phyloP scores from a whole-genome alignment of 495 filamentous ascomycete species.

The Penicillium paradoxum region DNA sequence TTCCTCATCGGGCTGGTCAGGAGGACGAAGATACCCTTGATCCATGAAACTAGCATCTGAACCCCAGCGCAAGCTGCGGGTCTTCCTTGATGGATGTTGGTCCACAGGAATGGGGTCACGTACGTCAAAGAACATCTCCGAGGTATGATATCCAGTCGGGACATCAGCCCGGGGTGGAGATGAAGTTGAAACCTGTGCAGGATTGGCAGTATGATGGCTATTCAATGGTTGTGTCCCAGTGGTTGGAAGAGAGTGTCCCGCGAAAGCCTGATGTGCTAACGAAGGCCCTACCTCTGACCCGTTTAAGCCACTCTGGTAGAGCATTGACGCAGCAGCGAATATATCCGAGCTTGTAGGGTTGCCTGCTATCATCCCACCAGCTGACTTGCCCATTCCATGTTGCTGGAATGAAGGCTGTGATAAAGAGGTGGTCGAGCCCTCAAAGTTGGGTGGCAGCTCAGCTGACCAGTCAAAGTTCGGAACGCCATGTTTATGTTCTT shows the following conservation, averaged over 20 bases:
- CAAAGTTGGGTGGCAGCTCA: constrained; percentile 55
- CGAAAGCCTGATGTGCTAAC: constrained; percentile 30
- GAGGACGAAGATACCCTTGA: constrained; percentile 51
- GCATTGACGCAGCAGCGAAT: constrained; percentile 47
- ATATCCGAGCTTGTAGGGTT: constrained; percentile 38
- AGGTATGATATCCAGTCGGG: constrained; percentile 38
- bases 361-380: constrained; percentile 17
- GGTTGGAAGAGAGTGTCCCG: constrained; percentile 21
- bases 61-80: constrained; percentile 54
- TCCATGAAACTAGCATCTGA: constrained; percentile 59
- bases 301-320: constrained; percentile 37
- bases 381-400: constrained; percentile 23
- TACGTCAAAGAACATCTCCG: constrained; percentile 44
- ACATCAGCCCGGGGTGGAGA: constrained; percentile 21
- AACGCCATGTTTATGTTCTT: constrained; percentile 42
- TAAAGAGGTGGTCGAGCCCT: constrained; percentile 58
- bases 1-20: constrained; percentile 52
- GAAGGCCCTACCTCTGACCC: constrained; percentile 26
- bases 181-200: constrained; percentile 10
- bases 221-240: constrained; percentile 18
- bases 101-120: constrained; percentile 37
- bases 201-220: constrained; percentile 17
- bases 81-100: constrained; percentile 36
- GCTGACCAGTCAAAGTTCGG: constrained; percentile 49
- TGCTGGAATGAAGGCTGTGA: constrained; percentile 43